These are phyloP conservation scores for Ophiostoma novo-ulmi DNA, from an alignment of 2,329 filamentous ascomycete genomes.

Conservation along the genomic window DNA sequence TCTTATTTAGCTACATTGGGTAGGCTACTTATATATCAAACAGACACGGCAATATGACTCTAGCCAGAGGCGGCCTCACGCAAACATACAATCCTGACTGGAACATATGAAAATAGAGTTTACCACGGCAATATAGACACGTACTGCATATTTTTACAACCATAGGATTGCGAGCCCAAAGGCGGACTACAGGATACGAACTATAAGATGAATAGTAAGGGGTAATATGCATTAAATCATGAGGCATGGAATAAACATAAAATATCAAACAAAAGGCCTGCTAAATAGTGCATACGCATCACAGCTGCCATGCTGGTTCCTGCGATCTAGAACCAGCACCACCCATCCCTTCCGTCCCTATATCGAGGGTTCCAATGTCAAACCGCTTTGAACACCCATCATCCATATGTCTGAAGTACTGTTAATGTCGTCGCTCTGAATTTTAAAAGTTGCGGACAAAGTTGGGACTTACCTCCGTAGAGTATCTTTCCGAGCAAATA, in stretches of 20 bases:
- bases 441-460: neutral
- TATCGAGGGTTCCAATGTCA: conserved; percentile 49
- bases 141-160: neutral
- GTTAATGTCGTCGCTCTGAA: conserved; percentile 15
- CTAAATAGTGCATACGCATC: neutral
- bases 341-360: conserved; percentile 37
- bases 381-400: conserved; percentile 69
- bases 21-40: neutral
- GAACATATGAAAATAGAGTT: neutral
- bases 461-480: conserved; percentile 59
- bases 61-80: neutral
- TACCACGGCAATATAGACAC: neutral
- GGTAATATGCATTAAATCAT: neutral
- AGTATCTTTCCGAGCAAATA: conserved; percentile 77
- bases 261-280: neutral
- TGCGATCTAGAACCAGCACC: conserved; percentile 20
- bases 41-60: neutral
- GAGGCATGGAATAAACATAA: neutral
- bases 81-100: neutral
- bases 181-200: too few species aligned
- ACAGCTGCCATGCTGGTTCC: neutral
- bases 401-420: conserved; percentile 60
- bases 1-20: neutral
- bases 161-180: neutral
- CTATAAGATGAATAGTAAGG: neutral